Base-by-base conservation (phyloP, 495 filamentous ascomycete species). In the Penicillium canescens region DNA sequence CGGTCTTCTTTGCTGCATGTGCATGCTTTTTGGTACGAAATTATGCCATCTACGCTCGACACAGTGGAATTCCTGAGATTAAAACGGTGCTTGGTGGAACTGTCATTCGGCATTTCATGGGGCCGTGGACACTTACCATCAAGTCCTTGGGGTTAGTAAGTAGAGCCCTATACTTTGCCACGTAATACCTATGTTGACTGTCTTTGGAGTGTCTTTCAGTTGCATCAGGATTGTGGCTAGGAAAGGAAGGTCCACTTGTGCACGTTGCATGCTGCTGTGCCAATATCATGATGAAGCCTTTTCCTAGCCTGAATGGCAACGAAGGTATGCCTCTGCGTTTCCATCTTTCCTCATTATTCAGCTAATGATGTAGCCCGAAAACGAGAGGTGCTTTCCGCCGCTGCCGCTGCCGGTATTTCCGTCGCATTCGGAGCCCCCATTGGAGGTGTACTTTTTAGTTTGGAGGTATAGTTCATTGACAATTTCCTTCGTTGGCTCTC, bases 241-340 rank as follows among this genome's bases (percentile, higher is more conserved):
- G 94, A 16, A 98, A 98, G 67, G 94, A 98, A 78, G 94, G 94
- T 4, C 94, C 94, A 8, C 76, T 98, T 33, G 95, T 98, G 1
- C 94, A 98, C 71, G 95, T 98, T 37, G 93, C 95, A 49, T 98
- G 94, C 69, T 98, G 94, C 67, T 97, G 91, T 66, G 93, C 95
- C 24, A 98, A 95, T 66, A 75, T 98, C 6, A 89, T 98, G 52
- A 96, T 96, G 85, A 96, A 94, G 66, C 72, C 91, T 42, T 97
- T 96, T 55, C 78, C 83, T 4, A 87, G 81, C 59, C 84, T 98
- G 26, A 89, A 89, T 47, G 81, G 81, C 26, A 98, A 98, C 70
- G 94, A 98, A 85, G 90, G 88, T 90, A 69, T 39, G 69, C 36
- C n/a, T 8, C 16, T 26, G 2, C 56, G 24, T 34, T 33, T 21